Evolutionary conservation across 345 rosid species (phyloP), one percentile per base, ranked within the genome.

Genomic region (Camelina hispida): DNA sequence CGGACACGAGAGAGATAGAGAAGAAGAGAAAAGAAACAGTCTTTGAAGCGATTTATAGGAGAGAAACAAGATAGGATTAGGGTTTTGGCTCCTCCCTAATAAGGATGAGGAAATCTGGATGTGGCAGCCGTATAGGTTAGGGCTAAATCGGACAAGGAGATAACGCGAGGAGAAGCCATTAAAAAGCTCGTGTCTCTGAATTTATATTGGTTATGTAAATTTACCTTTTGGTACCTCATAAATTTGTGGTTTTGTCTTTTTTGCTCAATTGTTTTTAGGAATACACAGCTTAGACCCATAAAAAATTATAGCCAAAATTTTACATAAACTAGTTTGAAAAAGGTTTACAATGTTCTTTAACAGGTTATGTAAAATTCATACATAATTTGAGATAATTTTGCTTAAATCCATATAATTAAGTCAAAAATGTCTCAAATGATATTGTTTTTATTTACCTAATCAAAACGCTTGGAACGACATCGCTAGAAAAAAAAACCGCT

Each of bases 61-160:
- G 65, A 14, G 65, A 10, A 10, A 61, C 17, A 20, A 52, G 44
- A 64, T 53, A 30, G 5, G 42, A 54, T 73, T 35, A 65, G 66
- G 78, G 67, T 37, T 66, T 74, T 57, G 25, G 22, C 8, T 66
- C 40, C 20, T 38, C 35, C 7, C 16, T 62, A 22, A 7, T 8
- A 18, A 68, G 42, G 69, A 75, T 62, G 79, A 68, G 74, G 74
- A 61, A 76, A 61, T 76, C 69, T 68, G 79, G 51, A 57, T 40
- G 64, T 18, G 32, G 74, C 74, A 76, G 74, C 79, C 74, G 74
- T 75, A 68, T 68, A 60, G 68, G 50, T 52, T 75, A 75, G 68
- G 74, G 68, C 74, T 68, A 30, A 75, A 51, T 66, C 61, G 56
- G 4, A 16, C 14, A 17, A 23, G 44, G 66, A 75, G 79, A 68